Evolutionary conservation across 164 flowering plant species (phyloP).

Genomic region (Umbilicus rupestris): DNA sequence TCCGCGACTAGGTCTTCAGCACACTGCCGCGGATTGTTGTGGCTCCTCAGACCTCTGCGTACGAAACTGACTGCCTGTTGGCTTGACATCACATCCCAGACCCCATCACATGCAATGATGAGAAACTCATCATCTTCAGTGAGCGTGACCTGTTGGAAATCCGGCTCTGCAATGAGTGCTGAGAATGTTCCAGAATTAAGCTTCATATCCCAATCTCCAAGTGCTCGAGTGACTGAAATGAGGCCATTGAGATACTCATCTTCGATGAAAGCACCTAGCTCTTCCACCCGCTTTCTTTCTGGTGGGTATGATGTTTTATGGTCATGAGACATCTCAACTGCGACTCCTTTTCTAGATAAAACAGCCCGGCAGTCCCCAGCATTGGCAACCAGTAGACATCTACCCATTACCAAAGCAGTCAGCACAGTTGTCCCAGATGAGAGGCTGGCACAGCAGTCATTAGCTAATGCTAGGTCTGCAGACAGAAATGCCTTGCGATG

Average conservation of each 20-base stretch:
- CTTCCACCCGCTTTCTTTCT: constrained; percentile 49
- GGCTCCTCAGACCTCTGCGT: background rate
- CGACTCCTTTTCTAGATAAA: constrained; percentile 68
- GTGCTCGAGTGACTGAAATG: constrained; percentile 1
- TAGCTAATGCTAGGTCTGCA: constrained; percentile 70
- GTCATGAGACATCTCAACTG: constrained; percentile 73
- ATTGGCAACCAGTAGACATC: constrained; percentile 76
- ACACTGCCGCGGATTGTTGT: background rate
- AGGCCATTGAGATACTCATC: constrained; percentile 13
- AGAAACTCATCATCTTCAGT: constrained; percentile 1
- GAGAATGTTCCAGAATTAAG: background rate
- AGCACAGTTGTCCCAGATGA: constrained; percentile 82
- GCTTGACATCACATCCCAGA: constrained; percentile 5
- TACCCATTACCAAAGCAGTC: constrained; percentile 70
- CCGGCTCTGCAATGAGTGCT: constrained; percentile 5
- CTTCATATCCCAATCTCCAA: constrained; percentile 3
- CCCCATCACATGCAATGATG: constrained; percentile 2
- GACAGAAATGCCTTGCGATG: constrained; percentile 44
- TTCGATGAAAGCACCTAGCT: constrained; percentile 55
- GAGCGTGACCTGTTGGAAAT: background rate
- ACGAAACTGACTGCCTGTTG: constrained; percentile 4
- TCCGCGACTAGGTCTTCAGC: constrained; percentile 1
- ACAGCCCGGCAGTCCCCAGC: constrained; percentile 91
- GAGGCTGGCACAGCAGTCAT: constrained; percentile 45
- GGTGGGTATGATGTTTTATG: constrained; percentile 52